Conservation (phyloP, 208 protist species). For the Acanthamoeba castellanii region DNA sequence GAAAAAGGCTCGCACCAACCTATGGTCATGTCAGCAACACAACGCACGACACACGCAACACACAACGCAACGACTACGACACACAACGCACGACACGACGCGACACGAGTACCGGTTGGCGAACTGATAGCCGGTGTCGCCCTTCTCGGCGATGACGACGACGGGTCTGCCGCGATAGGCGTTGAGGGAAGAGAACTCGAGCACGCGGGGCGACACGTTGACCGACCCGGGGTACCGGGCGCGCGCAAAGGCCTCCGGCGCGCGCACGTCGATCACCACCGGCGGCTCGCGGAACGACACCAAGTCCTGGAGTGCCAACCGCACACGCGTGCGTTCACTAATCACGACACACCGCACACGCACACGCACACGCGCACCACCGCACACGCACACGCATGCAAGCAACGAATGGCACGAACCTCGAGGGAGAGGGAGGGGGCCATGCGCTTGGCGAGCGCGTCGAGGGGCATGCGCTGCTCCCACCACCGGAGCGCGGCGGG, state of each 20-base stretch:
- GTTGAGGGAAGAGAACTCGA: neutral
- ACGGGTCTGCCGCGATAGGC: slow-evolving; percentile 4
- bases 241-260: neutral
- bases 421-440: slow-evolving; percentile 40
- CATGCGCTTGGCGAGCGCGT: slow-evolving; percentile 3
- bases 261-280: slow-evolving; percentile 20
- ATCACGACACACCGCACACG: neutral
- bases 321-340: too few relatives aligned
- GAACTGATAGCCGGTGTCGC: slow-evolving; percentile 8
- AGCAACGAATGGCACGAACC: neutral
- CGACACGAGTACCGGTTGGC: neutral
- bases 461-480: slow-evolving; percentile 37
- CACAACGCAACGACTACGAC: neutral
- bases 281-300: slow-evolving; percentile 65
- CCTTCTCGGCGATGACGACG: slow-evolving; percentile 57
- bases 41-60: neutral
- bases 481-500: slow-evolving; percentile 29
- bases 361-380: neutral
- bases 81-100: neutral
- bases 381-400: neutral
- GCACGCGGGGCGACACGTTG: neutral
- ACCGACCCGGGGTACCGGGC: slow-evolving; percentile 7
- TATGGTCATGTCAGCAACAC: neutral
- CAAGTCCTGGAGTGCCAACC: neutral
- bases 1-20: slow-evolving; percentile 44